These are phyloP conservation scores for Pholiota conissans DNA, from an alignment of 768 basidiomycete genomes.

Conservation along the genomic window DNA sequence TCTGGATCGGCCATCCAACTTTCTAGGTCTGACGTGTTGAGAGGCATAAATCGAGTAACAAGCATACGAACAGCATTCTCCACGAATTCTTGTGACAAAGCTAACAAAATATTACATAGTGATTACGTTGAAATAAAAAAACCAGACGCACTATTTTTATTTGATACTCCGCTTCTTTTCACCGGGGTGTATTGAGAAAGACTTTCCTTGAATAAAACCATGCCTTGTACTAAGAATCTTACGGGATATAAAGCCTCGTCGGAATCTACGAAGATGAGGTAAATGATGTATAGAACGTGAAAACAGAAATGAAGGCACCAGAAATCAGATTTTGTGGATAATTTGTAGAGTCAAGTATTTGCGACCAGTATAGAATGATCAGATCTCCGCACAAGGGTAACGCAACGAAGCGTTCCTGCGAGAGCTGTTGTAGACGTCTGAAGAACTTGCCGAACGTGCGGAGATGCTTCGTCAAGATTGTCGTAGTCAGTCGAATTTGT, in stretches of 20 bases:
- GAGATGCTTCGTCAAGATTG: conserved; percentile 66
- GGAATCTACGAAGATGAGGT: conserved; percentile 45
- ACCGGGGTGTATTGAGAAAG: conserved; percentile 74
- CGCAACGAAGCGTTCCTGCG: conserved; percentile 55
- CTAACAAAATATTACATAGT: conserved; percentile 31
- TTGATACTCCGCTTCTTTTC: conserved; percentile 58
- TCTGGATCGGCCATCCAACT: conserved; percentile 89
- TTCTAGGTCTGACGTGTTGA: conserved; percentile 80
- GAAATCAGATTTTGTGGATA: conserved; percentile 51
- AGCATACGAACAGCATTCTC: conserved; percentile 74
- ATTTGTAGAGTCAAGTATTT: conserved; percentile 70
- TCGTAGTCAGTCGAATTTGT: conserved; percentile 41
- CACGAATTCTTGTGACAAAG: conserved; percentile 68
- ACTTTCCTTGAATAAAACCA: conserved; percentile 85
- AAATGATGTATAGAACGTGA: neutral
- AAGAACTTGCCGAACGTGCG: conserved; percentile 80
- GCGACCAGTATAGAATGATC: conserved; percentile 80
- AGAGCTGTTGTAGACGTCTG: conserved; percentile 68
- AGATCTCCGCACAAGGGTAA: conserved; percentile 66
- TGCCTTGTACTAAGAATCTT: conserved; percentile 78
- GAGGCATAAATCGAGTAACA: conserved; percentile 81
- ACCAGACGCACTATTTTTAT: conserved; percentile 51
- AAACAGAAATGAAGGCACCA: conserved; percentile 37
- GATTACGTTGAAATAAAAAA: neutral
- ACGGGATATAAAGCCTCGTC: conserved; percentile 69